phyloP scores from a whole-genome alignment of 139 green algal species.

The Micractinium conductrix region DNA sequence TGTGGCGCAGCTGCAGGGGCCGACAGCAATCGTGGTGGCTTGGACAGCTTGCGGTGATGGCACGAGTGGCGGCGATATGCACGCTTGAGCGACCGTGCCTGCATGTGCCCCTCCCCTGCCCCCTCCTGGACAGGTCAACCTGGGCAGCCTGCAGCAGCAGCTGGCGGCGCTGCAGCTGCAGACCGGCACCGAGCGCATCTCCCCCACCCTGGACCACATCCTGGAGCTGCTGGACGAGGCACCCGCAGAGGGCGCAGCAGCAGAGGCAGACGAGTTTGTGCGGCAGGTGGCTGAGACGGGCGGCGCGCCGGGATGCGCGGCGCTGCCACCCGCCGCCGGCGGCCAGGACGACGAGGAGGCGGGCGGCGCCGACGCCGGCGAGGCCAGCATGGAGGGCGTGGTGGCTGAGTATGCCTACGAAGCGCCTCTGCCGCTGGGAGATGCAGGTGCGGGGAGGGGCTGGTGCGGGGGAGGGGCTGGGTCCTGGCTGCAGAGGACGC shows the following conservation, averaged over 20 bases:
- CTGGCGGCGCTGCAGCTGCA: constrained; percentile 31
- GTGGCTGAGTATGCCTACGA: constrained; percentile 24
- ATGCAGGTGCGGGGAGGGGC: background rate
- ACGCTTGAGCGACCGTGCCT: too few species aligned
- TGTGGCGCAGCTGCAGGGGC: too few species aligned
- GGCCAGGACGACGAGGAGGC: too few species aligned
- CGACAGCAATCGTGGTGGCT: too few species aligned
- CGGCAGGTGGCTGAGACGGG: constrained; percentile 2
- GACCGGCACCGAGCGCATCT: constrained; percentile 6
- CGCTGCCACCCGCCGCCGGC: too few species aligned
- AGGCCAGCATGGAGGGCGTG: constrained; percentile 7
- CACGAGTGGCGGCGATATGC: too few species aligned
- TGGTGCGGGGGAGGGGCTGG: background rate
- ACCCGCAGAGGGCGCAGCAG: constrained; percentile 11
- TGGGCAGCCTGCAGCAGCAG: constrained; percentile 37
- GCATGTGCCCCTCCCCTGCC: too few species aligned
- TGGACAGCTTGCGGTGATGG: too few species aligned
- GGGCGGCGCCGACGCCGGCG: background rate
- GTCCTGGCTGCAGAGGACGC: background rate
- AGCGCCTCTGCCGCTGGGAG: background rate
- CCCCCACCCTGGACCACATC: constrained; percentile 44
- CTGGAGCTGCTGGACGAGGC: constrained; percentile 20
- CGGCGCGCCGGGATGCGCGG: too few species aligned
- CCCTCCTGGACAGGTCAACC: constrained; percentile 34
- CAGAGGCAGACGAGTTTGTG: constrained; percentile 39